Conservation (phyloP, 768 basidiomycete species). For the Leccinum fibrillosum region DNA sequence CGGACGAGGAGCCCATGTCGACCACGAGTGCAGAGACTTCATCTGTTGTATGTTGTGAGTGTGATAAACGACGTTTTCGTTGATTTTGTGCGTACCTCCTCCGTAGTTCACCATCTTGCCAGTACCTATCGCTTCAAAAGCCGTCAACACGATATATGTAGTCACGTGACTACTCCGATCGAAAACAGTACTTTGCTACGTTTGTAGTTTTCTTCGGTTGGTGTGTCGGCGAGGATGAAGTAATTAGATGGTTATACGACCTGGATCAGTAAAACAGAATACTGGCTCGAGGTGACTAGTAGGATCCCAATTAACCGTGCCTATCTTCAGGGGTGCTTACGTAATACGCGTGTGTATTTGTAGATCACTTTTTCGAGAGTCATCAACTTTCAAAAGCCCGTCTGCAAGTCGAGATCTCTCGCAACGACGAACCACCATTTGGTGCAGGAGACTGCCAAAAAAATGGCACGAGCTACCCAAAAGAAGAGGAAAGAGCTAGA, state of each 20-base stretch:
- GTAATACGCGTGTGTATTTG: slow-evolving; percentile 5
- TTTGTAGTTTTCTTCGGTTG: not conserved
- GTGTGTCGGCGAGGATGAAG: too few species aligned
- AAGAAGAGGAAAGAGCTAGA: slow-evolving; percentile 60
- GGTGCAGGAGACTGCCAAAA: slow-evolving; percentile 33
- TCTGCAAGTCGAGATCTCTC: not conserved
- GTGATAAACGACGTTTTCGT: not conserved
- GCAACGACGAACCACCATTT: not conserved
- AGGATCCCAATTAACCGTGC: too few species aligned
- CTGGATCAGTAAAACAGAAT: too few species aligned
- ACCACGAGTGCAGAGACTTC: slow-evolving; percentile 97
- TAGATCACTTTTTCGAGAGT: slow-evolving; percentile 8
- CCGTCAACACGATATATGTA: not conserved
- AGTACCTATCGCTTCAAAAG: slow-evolving; percentile 1
- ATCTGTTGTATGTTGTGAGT: slow-evolving; percentile 46
- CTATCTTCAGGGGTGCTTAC: slow-evolving; percentile 9
- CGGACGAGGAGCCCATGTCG: slow-evolving; percentile 87
- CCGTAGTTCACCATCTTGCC: slow-evolving; percentile 77
- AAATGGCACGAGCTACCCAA: slow-evolving; percentile 32
- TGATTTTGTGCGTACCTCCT: slow-evolving; percentile 54
- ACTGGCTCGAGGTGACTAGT: too few species aligned
- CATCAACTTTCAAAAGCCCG: not conserved
- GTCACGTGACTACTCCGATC: slow-evolving; percentile 7
- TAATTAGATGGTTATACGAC: too few species aligned
- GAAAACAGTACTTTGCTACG: not conserved